Evolutionary conservation across 257 asterid species (phyloP).

Genomic region (Scutellaria galericulata): DNA sequence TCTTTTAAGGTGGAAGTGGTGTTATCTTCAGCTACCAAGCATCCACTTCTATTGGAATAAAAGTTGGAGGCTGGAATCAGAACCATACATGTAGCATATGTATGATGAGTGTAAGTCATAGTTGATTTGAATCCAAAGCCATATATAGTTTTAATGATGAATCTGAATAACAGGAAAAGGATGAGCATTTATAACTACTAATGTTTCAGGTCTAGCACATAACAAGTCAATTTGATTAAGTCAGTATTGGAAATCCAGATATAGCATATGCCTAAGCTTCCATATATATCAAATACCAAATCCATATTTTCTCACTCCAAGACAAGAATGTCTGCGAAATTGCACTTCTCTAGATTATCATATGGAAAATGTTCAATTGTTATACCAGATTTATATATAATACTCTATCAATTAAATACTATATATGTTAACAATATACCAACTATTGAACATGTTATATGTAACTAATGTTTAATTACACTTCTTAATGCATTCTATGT

Average conservation of each 20-base stretch:
- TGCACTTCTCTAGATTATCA: too few relatives aligned
- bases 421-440: too few relatives aligned
- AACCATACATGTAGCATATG: neutral
- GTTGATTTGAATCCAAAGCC: slow-evolving; percentile 23
- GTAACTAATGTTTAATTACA: too few relatives aligned
- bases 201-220: slow-evolving; percentile 7
- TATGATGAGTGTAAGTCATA: neutral
- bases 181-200: neutral
- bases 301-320: neutral
- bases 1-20: slow-evolving; percentile 1
- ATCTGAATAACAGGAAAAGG: neutral
- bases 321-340: too few relatives aligned
- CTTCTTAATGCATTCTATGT: too few relatives aligned
- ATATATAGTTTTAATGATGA: neutral
- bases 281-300: neutral
- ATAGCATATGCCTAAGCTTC: neutral
- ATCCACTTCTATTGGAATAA: neutral
- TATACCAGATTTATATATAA: too few relatives aligned
- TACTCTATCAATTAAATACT: too few relatives aligned
- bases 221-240: neutral
- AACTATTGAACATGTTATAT: too few relatives aligned
- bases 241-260: neutral
- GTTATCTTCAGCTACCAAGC: slow-evolving; percentile 22
- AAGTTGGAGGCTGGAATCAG: neutral
- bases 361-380: too few relatives aligned